These are phyloP conservation scores for Cladosporium sp. DNA, from an alignment of 2,329 filamentous ascomycete species.

Conservation along the genomic window DNA sequence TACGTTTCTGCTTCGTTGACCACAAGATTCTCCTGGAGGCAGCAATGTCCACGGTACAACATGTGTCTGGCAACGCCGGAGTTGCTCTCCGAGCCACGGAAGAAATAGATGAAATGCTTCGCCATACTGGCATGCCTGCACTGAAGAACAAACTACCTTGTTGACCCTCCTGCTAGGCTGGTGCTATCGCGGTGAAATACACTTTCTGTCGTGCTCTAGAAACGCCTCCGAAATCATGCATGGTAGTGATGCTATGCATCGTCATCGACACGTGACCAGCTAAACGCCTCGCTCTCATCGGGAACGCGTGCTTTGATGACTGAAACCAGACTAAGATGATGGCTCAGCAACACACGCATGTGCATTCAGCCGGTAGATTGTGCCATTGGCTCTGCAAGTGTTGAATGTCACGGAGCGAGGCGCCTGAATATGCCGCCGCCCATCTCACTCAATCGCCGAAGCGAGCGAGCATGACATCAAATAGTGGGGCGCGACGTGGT, in stretches of 20 bases:
- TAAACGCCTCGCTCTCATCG: neutral
- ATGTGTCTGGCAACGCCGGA: neutral
- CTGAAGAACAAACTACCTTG: neutral
- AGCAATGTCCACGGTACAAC: neutral
- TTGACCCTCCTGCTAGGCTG: neutral
- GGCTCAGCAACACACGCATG: neutral
- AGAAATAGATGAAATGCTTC: neutral
- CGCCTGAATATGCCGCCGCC: neutral
- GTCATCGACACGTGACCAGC: constrained; percentile 7
- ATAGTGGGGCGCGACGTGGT: constrained; percentile 14
- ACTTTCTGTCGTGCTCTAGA: neutral
- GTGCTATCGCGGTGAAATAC: constrained; percentile 15
- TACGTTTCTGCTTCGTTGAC: neutral
- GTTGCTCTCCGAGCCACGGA: neutral
- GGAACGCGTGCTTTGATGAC: neutral
- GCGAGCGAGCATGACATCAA: constrained; percentile 15
- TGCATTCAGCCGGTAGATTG: neutral
- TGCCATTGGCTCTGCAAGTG: neutral
- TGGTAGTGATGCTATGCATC: neutral
- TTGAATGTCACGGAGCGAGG: neutral
- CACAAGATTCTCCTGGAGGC: neutral
- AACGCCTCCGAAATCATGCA: neutral
- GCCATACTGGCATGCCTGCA: neutral
- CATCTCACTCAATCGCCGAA: constrained; percentile 4
- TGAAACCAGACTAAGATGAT: neutral